Conservation (phyloP, 768 basidiomycete species). For the Boletellus ananiceps region DNA sequence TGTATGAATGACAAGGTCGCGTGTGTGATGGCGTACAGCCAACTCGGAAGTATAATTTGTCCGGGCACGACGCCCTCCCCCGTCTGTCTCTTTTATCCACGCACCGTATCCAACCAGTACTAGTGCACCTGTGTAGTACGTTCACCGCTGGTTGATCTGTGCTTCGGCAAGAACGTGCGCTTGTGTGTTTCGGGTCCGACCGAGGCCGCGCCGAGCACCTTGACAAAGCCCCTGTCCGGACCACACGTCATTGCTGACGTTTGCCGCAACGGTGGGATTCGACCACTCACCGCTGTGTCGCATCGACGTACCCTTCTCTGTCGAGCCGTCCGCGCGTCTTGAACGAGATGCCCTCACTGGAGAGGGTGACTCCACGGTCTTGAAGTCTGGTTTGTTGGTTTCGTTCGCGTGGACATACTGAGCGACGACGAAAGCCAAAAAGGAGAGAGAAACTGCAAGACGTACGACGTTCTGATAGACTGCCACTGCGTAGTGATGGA, state of each 20-base stretch:
- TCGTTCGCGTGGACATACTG: background rate
- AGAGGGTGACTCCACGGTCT: constrained; percentile 51
- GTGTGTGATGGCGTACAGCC: too few species aligned
- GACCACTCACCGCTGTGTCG: constrained; percentile 52
- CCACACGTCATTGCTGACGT: background rate
- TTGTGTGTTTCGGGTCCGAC: constrained; percentile 23
- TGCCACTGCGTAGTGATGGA: constrained; percentile 40
- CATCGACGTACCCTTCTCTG: constrained; percentile 64
- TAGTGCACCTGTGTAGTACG: background rate
- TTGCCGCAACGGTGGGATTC: background rate
- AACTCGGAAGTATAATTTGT: too few species aligned
- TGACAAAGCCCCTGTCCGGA: constrained; percentile 46
- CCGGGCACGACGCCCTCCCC: too few species aligned
- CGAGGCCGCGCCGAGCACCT: constrained; percentile 45
- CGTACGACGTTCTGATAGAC: constrained; percentile 54
- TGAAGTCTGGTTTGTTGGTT: constrained; percentile 34
- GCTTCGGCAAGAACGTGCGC: constrained; percentile 8
- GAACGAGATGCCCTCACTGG: constrained; percentile 57
- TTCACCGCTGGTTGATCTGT: constrained; percentile 2
- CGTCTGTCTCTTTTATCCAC: too few species aligned
- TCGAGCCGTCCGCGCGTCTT: constrained; percentile 59
- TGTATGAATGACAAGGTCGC: too few species aligned
- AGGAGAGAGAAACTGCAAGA: constrained; percentile 2
- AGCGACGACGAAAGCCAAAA: background rate
- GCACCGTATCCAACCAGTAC: too few species aligned